Conservation (phyloP, 495 filamentous ascomycete species). For the Aspergillus coremiiformis region DNA sequence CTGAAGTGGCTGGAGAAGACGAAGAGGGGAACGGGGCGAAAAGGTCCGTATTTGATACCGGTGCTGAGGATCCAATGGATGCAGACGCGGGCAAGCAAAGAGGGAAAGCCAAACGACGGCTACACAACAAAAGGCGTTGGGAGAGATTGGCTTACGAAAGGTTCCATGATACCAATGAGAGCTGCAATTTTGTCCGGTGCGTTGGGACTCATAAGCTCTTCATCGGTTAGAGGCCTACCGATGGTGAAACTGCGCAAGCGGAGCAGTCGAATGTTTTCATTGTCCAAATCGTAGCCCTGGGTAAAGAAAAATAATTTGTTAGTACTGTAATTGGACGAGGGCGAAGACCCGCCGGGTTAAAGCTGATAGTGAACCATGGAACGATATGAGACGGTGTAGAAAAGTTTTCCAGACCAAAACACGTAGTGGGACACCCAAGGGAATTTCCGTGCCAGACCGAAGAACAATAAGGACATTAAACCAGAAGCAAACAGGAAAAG, state of each 20-base stretch:
- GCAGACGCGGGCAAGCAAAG: slow-evolving; percentile 23
- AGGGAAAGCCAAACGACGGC: slow-evolving; percentile 15
- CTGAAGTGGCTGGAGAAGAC: slow-evolving; percentile 14
- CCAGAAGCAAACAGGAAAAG: not conserved
- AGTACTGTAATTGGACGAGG: slow-evolving; percentile 17
- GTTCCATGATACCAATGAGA: slow-evolving; percentile 52
- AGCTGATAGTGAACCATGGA: slow-evolving; percentile 36
- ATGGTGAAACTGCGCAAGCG: slow-evolving; percentile 71
- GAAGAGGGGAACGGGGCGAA: slow-evolving; percentile 12
- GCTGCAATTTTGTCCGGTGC: slow-evolving; percentile 48
- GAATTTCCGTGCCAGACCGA: slow-evolving; percentile 15
- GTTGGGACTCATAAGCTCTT: slow-evolving; percentile 41
- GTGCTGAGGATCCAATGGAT: slow-evolving; percentile 24
- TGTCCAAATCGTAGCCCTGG: slow-evolving; percentile 65
- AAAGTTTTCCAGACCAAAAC: slow-evolving; percentile 19
- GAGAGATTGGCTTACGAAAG: slow-evolving; percentile 49
- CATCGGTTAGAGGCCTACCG: slow-evolving; percentile 54
- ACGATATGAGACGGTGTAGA: slow-evolving; percentile 33
- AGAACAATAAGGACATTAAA: slow-evolving; percentile 3
- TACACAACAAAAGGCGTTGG: slow-evolving; percentile 16
- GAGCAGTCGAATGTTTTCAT: slow-evolving; percentile 67
- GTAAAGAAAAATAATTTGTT: slow-evolving; percentile 11
- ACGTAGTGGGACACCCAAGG: slow-evolving; percentile 15
- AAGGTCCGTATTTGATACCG: slow-evolving; percentile 16
- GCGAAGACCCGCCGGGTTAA: slow-evolving; percentile 9